These are phyloP conservation scores for Crithidia fasciculata DNA, from an alignment of 208 protist species.

Conservation along the genomic window DNA sequence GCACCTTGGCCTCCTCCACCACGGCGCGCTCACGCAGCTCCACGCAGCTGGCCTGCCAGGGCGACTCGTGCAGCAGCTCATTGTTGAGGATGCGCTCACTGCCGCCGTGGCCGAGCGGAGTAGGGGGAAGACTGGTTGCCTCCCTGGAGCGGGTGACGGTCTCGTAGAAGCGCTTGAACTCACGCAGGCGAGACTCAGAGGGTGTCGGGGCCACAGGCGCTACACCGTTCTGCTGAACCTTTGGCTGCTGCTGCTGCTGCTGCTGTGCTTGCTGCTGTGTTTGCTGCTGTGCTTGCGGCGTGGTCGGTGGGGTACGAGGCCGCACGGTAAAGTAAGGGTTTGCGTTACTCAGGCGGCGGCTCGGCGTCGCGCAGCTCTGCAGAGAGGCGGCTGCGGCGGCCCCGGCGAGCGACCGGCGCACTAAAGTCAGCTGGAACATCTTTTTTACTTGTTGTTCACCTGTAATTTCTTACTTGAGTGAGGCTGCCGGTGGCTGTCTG, in stretches of 20 bases:
- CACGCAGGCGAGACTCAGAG: conserved; percentile 11
- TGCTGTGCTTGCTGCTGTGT: neutral
- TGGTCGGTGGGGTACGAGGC: neutral
- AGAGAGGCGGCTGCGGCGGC: conserved; percentile 14
- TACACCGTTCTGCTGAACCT: too few species aligned
- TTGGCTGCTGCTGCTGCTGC: neutral
- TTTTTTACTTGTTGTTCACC: neutral
- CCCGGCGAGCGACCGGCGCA: conserved; percentile 9
- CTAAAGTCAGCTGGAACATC: conserved; percentile 23
- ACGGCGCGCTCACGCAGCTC: conserved; percentile 34
- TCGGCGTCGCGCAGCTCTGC: neutral
- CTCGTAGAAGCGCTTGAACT: conserved; percentile 41
- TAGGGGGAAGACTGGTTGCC: conserved; percentile 23
- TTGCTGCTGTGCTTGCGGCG: neutral
- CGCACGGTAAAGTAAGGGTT: conserved; percentile 25
- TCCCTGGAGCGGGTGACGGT: conserved; percentile 15
- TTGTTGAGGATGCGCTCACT: conserved; percentile 46
- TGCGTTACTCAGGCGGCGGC: neutral
- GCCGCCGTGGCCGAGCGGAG: conserved; percentile 34
- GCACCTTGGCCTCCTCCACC: conserved; percentile 21
- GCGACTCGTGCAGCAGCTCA: conserved; percentile 31
- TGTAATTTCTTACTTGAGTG: neutral
- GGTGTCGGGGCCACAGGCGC: conserved; percentile 2
- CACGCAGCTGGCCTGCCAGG: conserved; percentile 43
- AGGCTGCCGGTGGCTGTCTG: too few species aligned